Evolutionary conservation across 352 stramenopile genomes (phyloP), one percentile per base, ranked within the genome.

Genomic region (Globisporangium ultimum): DNA sequence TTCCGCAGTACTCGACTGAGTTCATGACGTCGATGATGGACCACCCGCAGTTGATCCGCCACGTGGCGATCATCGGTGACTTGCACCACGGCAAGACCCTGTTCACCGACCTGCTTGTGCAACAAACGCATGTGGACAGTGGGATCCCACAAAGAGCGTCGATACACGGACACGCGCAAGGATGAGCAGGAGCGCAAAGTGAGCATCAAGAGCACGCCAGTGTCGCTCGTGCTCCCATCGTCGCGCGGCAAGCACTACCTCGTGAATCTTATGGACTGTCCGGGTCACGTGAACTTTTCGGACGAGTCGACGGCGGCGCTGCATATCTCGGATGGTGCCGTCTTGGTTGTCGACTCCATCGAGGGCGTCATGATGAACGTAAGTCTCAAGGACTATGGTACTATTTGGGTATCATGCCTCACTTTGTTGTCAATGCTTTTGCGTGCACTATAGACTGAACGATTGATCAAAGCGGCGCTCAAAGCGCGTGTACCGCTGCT

Each of bases 311-410:
- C 96, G 9, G 95, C 95, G 9, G 96, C 92, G 18, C 65, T 99
- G 53, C 87, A 97, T 61, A 76, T 97, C 13, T 77, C 89, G 0
- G 98, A 99, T 78, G 96, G 96, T 40, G 95, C 87, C 0, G 82
- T 98, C 20, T 53, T 99, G 0, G 92, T 99, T 6, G 93, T 99
- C 2, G 98, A 99, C 80, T 96, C 84, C 6, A 82, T 99, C 50
- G 97, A 99, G 76, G 97, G 98, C 53, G 93, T 99, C 56, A 98
- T 99, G 91, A 89, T 99, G 84, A 96, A 93, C 52, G 84, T 94
- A 71, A 47, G 72, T 48, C 14, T 40, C 9, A 47, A 20, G 2
- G 15, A 24, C 49, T 58, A 17, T 32, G 15, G 15, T 24, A 3
- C 3, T 34, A 22, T 53, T 15, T 56, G 46, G 52, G 15, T 48